Evolutionary conservation across 495 filamentous ascomycete genomes (phyloP), one percentile per base, ranked within the genome.

Genomic region (Xylaria scruposa): DNA sequence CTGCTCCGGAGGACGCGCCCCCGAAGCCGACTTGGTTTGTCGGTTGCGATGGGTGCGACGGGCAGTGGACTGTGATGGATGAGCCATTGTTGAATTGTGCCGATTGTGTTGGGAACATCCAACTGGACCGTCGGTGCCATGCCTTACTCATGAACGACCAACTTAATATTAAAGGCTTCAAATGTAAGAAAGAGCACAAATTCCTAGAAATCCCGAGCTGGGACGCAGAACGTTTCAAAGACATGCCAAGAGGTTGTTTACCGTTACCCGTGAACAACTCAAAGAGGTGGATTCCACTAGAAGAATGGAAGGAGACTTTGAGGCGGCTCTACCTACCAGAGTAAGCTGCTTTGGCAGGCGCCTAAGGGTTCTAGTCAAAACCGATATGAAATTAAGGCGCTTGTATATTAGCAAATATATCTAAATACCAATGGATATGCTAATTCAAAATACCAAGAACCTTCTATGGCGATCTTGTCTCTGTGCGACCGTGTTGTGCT

Each of bases 271-370:
- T 71, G 4, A 38, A 56, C 21, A 67, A 73, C 61, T 77, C 68
- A 3, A 78, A 80, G 68, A 75, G 78, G 13, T 76, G 78, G 63
- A 75, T 85, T 9, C 46, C 80, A 44, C 56, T 83, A 10, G 78
- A 79, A 6, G 78, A 83, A 59, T 85, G 81, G 83, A 81, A 81
- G 60, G 71, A 63, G 10, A 78, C 73, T 12, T 71, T 83, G 70
- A 73, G 60, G 62, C 76, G 62, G 61, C 58, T 74, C 40, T 78
- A 78, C 62, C 13, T 78, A 24, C 31, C 72, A 36, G 72, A 62
- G 12, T 33, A 56, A 47, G 29, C 26, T 65, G 24, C 17, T 49
- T n/a, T 13, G 29, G 42, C 12, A 33, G 19, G 24, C 21, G 21
- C 8, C 38, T 47, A 3, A 33, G 42, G 26, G 29, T 40, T 19